Conservation (phyloP, 306 rosid genomes). For the Dryas octopetala region DNA sequence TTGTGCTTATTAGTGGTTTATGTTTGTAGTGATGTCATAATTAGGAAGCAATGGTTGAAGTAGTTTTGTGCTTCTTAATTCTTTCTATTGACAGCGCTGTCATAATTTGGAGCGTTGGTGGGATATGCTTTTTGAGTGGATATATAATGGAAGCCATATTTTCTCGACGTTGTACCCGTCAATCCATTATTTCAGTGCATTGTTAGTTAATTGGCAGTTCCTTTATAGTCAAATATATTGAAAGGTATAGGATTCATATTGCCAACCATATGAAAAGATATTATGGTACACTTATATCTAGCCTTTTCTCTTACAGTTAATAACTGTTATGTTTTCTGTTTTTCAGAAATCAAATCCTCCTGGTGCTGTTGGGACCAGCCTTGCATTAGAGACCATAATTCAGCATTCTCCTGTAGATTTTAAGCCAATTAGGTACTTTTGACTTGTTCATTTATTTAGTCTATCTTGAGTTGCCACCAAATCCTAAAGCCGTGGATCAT, state of each 20-base stretch:
- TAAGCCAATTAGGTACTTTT: conserved; percentile 60
- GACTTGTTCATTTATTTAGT: conserved; percentile 14
- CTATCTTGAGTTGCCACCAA: conserved; percentile 17
- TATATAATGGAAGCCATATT: not conserved
- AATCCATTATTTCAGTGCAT: not conserved
- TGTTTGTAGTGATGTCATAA: not conserved
- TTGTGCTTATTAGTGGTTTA: not conserved
- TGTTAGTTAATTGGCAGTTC: no score
- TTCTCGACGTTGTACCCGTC: not conserved
- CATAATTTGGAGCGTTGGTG: not conserved
- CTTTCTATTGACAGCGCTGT: not conserved
- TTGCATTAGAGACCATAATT: conserved; percentile 88
- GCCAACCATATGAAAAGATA: not conserved
- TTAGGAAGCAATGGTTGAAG: not conserved
- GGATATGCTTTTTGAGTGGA: not conserved
- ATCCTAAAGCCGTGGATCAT: conserved; percentile 13
- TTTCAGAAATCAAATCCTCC: conserved; percentile 78
- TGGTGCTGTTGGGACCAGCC: conserved; percentile 85
- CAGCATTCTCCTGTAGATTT: conserved; percentile 65
- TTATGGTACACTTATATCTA: not conserved
- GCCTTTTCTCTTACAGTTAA: conserved; percentile 14
- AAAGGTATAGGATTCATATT: not conserved
- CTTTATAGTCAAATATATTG: not conserved
- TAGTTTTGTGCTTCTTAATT: not conserved
- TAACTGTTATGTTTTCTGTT: conserved; percentile 25